phyloP scores from a whole-genome alignment of 2,329 filamentous ascomycete species.

The Aspergillus piperis region DNA sequence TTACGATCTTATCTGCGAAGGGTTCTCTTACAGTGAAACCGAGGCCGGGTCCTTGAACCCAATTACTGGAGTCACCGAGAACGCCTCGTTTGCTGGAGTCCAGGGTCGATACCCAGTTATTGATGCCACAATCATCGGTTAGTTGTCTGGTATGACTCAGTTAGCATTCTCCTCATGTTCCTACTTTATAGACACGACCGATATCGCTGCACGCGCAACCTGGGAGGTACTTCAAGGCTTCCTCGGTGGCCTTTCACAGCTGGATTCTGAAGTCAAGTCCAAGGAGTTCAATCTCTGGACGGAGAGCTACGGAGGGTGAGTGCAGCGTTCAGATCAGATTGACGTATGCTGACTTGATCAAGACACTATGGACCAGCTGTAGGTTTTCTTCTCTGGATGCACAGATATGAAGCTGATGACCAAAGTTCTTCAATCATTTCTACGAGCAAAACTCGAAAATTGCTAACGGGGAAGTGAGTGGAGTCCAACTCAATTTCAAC shows the following conservation, averaged over 20 bases:
- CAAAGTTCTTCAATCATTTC: conserved; percentile 59
- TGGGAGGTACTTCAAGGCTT: conserved; percentile 61
- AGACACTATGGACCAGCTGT: conserved; percentile 55
- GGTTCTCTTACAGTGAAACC: conserved; percentile 38
- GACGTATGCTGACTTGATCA: conserved; percentile 15
- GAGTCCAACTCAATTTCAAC: conserved; percentile 56
- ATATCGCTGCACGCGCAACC: conserved; percentile 56
- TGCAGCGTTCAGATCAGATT: conserved; percentile 2
- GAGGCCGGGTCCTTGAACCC: conserved; percentile 46
- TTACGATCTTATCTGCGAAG: conserved; percentile 16
- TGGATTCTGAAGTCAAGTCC: conserved; percentile 53
- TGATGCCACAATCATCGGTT: conserved; percentile 50
- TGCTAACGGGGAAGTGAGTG: conserved; percentile 49
- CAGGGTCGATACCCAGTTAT: conserved; percentile 53
- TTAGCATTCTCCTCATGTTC: background rate
- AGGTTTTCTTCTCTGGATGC: conserved; percentile 12
- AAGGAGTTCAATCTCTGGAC: conserved; percentile 62
- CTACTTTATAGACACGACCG: conserved; percentile 51
- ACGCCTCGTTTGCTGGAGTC: conserved; percentile 44
- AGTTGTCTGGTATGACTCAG: background rate
- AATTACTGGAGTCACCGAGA: conserved; percentile 49
- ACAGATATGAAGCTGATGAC: conserved; percentile 15
- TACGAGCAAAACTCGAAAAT: conserved; percentile 60
- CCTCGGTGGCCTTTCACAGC: conserved; percentile 49
- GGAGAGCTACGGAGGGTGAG: conserved; percentile 54